Conservation (phyloP, 306 rosid species). For the Rosa persica region DNA sequence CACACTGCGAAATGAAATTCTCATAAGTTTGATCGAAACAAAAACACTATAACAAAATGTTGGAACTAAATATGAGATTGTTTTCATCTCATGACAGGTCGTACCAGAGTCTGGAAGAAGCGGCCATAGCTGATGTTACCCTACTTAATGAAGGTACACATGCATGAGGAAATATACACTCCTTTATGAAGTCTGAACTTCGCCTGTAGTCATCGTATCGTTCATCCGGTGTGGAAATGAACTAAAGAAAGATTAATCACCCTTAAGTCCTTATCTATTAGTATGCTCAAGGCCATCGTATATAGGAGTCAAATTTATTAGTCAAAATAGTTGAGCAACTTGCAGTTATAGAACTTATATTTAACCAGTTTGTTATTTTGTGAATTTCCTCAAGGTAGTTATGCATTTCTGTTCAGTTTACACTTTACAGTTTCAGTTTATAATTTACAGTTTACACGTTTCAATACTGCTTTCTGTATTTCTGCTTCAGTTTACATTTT, state of each 20-base stretch:
- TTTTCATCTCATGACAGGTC: neutral
- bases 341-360: neutral
- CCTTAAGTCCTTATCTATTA: constrained; percentile 18
- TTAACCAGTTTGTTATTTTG: too few relatives aligned
- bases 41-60: neutral
- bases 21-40: neutral
- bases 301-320: neutral
- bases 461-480: too few relatives aligned
- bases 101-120: constrained; percentile 67
- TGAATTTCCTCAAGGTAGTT: too few relatives aligned
- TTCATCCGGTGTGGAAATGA: constrained; percentile 67
- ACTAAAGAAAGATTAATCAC: constrained; percentile 34
- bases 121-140: constrained; percentile 67
- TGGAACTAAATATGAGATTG: neutral
- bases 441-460: too few relatives aligned
- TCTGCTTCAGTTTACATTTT: too few relatives aligned
- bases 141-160: constrained; percentile 77
- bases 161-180: constrained; percentile 80
- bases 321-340: neutral
- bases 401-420: too few relatives aligned
- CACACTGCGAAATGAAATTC: constrained; percentile 43
- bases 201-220: constrained; percentile 61
- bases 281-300: neutral
- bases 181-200: constrained; percentile 80
- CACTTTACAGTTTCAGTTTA: too few relatives aligned